phyloP scores from a whole-genome alignment of 2,329 filamentous ascomycete genomes.

The Thielaviopsis musarum region DNA sequence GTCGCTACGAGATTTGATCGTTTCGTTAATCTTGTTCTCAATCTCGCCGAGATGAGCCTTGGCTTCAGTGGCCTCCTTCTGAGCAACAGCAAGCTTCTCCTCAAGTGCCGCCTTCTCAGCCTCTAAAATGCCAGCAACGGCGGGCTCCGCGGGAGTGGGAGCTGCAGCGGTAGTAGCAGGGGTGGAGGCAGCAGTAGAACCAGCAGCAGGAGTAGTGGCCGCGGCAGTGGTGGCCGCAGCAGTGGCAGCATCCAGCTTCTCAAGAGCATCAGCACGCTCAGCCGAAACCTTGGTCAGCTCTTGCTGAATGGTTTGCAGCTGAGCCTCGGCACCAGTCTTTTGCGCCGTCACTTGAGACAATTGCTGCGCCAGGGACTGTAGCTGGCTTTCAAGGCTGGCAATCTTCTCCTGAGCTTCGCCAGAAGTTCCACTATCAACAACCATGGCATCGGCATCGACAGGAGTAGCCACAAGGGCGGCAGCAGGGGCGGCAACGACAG shows the following conservation, averaged over 20 bases:
- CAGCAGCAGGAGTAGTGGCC: conserved; percentile 13
- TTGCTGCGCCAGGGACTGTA: conserved; percentile 30
- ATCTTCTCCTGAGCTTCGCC: conserved; percentile 2
- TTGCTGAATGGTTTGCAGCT: conserved; percentile 23
- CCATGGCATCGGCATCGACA: conserved; percentile 27
- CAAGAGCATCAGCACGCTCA: conserved; percentile 53
- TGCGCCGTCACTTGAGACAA: conserved; percentile 22
- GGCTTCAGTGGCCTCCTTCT: conserved; percentile 45
- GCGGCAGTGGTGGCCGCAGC: conserved; percentile 21
- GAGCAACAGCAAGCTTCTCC: conserved; percentile 41
- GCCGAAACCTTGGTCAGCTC: conserved; percentile 49
- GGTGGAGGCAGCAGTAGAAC: conserved; percentile 15
- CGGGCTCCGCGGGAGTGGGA: conserved; percentile 15
- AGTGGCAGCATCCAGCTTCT: conserved; percentile 44
- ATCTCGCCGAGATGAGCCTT: conserved; percentile 47
- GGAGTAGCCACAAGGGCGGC: conserved; percentile 3
- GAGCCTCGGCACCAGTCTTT: conserved; percentile 3
- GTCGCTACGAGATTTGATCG: conserved; percentile 48
- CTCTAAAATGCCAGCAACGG: conserved; percentile 27
- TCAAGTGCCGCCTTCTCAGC: conserved; percentile 45
- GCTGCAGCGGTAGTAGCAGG: conserved; percentile 5
- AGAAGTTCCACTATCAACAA: background rate
- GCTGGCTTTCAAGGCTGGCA: background rate
- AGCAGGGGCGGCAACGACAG: conserved; percentile 17
- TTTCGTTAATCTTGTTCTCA: conserved; percentile 43